Conservation (phyloP, 371 early-diverging fungal species). For the Mucor irregularis region DNA sequence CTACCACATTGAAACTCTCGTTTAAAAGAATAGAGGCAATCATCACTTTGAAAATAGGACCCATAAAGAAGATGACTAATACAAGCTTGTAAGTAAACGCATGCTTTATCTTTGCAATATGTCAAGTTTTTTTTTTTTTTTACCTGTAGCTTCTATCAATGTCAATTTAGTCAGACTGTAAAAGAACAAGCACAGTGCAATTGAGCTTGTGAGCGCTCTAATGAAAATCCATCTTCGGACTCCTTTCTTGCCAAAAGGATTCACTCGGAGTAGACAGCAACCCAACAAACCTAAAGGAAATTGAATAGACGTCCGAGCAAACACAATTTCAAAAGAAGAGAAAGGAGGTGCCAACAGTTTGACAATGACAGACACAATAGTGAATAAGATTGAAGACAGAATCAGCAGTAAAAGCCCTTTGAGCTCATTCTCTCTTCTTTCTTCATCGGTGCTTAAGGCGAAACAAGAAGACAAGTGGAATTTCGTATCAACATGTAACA, state of each 20-base stretch:
- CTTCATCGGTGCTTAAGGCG: conserved; percentile 4
- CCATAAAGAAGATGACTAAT: conserved; percentile 72
- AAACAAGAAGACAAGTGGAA: conserved; percentile 4
- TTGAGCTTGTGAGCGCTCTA: conserved; percentile 65
- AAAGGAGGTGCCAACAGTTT: conserved; percentile 52
- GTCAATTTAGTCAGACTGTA: conserved; percentile 67
- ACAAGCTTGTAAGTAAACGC: neutral
- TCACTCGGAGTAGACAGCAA: conserved; percentile 47
- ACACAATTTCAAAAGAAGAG: conserved; percentile 69
- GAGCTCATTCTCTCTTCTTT: conserved; percentile 11
- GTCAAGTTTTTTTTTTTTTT: neutral
- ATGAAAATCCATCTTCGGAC: conserved; percentile 56
- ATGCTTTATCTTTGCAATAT: neutral
- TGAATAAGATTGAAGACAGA: conserved; percentile 69
- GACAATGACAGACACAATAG: conserved; percentile 68
- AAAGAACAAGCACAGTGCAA: conserved; percentile 70
- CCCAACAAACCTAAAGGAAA: conserved; percentile 52
- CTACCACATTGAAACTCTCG: conserved; percentile 60
- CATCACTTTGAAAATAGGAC: conserved; percentile 74
- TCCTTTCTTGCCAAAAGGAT: conserved; percentile 57
- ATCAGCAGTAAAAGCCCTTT: conserved; percentile 52
- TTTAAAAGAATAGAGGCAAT: conserved; percentile 59
- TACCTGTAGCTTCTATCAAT: conserved; percentile 75
- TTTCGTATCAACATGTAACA: neutral
- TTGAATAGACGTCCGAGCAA: conserved; percentile 70